Evolutionary conservation across 495 filamentous ascomycete species (phyloP).

Genomic region (Penicillium desertorum): DNA sequence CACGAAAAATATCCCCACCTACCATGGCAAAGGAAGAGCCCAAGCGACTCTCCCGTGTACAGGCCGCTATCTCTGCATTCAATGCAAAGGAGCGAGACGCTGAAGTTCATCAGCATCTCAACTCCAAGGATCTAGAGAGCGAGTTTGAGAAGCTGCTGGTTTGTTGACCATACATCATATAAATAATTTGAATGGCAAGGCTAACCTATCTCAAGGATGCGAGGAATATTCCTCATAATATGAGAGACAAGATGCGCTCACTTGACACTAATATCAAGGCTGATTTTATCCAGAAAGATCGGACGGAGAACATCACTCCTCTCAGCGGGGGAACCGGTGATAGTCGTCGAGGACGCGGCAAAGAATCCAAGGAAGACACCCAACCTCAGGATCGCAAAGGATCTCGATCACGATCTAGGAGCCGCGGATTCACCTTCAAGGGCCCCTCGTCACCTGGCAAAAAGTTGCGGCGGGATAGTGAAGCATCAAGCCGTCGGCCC

Average conservation of each 20-base stretch:
- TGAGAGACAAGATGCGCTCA: slow-evolving; percentile 89
- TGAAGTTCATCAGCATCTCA: slow-evolving; percentile 43
- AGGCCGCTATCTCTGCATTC: slow-evolving; percentile 65
- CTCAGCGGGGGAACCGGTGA: slow-evolving; percentile 34
- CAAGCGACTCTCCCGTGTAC: slow-evolving; percentile 54
- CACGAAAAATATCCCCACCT: slow-evolving; percentile 23
- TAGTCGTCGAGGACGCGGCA: slow-evolving; percentile 47
- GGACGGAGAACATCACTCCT: slow-evolving; percentile 57
- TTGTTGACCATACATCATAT: slow-evolving; percentile 9
- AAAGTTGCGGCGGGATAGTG: slow-evolving; percentile 50
- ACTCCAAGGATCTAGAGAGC: slow-evolving; percentile 48
- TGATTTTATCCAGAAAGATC: slow-evolving; percentile 89
- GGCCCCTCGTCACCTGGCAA: slow-evolving; percentile 58
- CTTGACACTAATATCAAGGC: slow-evolving; percentile 87
- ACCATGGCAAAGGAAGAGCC: slow-evolving; percentile 26
- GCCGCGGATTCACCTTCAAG: slow-evolving; percentile 74
- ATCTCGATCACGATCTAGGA: slow-evolving; percentile 62
- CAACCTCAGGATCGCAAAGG: slow-evolving; percentile 51
- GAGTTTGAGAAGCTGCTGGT: slow-evolving; percentile 54
- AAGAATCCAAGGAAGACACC: slow-evolving; percentile 39
- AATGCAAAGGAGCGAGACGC: slow-evolving; percentile 50
- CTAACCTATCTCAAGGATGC: slow-evolving; percentile 64
- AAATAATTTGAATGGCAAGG: neutral
- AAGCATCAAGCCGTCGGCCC: slow-evolving; percentile 40
- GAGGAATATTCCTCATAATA: slow-evolving; percentile 88